These are phyloP conservation scores for Poa pratensis DNA, from an alignment of 176 grass and related monocot genomes.

Conservation along the genomic window DNA sequence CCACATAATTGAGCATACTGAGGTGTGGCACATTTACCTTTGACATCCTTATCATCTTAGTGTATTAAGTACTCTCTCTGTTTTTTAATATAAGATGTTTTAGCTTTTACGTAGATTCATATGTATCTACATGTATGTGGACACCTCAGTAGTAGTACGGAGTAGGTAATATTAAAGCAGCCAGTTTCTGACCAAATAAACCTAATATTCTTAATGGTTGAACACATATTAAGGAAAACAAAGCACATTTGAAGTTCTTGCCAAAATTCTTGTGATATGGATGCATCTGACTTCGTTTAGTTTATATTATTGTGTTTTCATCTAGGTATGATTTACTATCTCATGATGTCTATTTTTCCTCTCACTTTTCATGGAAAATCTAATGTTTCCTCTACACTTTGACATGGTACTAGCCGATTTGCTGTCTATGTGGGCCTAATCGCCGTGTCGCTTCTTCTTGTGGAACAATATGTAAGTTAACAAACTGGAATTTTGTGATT, in stretches of 20 bases:
- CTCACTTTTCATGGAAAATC: background rate
- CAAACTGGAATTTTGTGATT: slow-evolving; percentile 1
- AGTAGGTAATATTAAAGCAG: background rate
- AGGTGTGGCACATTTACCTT: slow-evolving; percentile 51
- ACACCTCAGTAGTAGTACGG: too few species aligned
- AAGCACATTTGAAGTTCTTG: slow-evolving; percentile 14
- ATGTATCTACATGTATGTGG: too few species aligned
- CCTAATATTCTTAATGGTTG: background rate
- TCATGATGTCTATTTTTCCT: slow-evolving; percentile 19
- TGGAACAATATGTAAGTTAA: slow-evolving; percentile 77
- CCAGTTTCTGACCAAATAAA: background rate
- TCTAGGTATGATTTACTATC: slow-evolving; percentile 27
- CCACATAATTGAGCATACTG: slow-evolving; percentile 64
- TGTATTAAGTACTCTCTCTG: background rate
- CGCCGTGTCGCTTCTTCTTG: slow-evolving; percentile 70
- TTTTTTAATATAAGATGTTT: too few species aligned
- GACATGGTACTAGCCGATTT: slow-evolving; percentile 60
- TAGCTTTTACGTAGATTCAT: too few species aligned
- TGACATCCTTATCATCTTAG: background rate
- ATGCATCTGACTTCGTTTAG: slow-evolving; percentile 21
- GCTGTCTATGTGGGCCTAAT: slow-evolving; percentile 77
- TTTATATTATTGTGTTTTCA: slow-evolving; percentile 16
- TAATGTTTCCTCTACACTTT: slow-evolving; percentile 28
- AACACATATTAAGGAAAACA: slow-evolving; percentile 13
- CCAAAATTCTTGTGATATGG: background rate